A percentile compares a stretch with the other conserved stretches of the same genome.
Conservation (phyloP, 352 stramenopile species). For the Globisporangium yorkense region DNA sequence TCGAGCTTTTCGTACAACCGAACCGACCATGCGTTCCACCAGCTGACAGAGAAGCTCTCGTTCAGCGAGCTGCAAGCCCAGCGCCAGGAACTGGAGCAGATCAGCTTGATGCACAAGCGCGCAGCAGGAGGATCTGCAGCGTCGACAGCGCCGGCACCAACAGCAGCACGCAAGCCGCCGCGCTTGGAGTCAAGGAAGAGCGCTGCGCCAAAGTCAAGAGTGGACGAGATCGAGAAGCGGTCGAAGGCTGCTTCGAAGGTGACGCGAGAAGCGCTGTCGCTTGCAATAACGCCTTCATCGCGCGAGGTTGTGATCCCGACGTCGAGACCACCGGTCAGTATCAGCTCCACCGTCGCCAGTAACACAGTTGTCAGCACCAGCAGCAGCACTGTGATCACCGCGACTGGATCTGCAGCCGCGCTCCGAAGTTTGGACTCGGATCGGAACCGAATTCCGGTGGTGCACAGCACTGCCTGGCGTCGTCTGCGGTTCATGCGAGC, state of each 20-base stretch:
- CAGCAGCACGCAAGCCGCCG: background rate
- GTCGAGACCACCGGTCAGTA: conserved; percentile 1
- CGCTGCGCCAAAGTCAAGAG: conserved; percentile 4
- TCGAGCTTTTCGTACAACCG: background rate
- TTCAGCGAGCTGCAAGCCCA: conserved; percentile 19
- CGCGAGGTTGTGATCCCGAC: conserved; percentile 6
- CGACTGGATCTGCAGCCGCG: background rate
- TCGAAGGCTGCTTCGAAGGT: background rate
- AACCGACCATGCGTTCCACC: conserved; percentile 2
- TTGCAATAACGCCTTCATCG: background rate
- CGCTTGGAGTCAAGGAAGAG: conserved; percentile 12
- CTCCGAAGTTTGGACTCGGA: conserved; percentile 1
- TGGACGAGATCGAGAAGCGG: conserved; percentile 13
- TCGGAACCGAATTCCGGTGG: conserved; percentile 7
- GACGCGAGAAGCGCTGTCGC: background rate
- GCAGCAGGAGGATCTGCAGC: background rate
- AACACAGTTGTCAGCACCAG: background rate
- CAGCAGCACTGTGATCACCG: background rate
- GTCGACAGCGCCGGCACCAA: background rate
- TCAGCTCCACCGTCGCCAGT: conserved; percentile 4
- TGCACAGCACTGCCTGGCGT: conserved; percentile 23
- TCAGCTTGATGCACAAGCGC: conserved; percentile 26
- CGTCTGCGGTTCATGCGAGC: conserved; percentile 15
- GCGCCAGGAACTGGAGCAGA: conserved; percentile 10
- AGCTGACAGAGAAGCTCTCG: conserved; percentile 14